Base-by-base conservation (phyloP, 306 rosid species). In the Ochetophila trinervis region DNA sequence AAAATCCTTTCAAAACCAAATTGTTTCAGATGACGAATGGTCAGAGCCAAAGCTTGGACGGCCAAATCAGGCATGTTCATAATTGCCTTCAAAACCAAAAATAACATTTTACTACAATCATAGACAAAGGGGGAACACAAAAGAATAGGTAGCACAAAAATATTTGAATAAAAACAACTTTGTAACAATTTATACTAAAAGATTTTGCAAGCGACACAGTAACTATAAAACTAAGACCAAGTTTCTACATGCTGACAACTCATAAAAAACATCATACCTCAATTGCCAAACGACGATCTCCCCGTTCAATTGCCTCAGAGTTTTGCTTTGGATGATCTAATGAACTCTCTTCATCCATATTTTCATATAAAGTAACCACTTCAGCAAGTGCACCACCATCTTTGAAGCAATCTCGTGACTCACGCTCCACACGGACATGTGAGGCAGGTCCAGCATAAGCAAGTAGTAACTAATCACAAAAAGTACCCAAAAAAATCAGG, bases 361-460 rank as follows among this genome's bases (percentile, higher is more conserved):
- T 87, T 78, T 84, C 98, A 65, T 72, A 93, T 42, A 81, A 72
- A 49, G 95, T 78, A 79, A 83, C 65, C 5, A 89, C 95, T 76
- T 89, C 95, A 57, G 96, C 89, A 57, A 89, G 83, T 72, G 96
- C 95, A 51, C 96, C 90, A 58, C 98, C 91, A 71, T 79, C 77
- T 18, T 65, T 67, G 60, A 92, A 87, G 75, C 93, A 79, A 47
- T 84, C 89, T 73, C 75, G 80, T 5, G 89, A 87, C 62, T 67
- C 82, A 67, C 8, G 95, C 83, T 93, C 98, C 53, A 87, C 75
- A 0, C 96, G 95, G 22, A 86, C 91, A 73, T 87, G 83, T 61
- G 95, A 89, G 62, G 93, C 87, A 64, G 98, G 95, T 73, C 98
- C 98, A 66, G 98, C 88, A 89, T 82, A 89, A 60, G 78, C 89